These are phyloP conservation scores for Bretschneidera sinensis DNA, from an alignment of 345 rosid species.

Conservation along the genomic window DNA sequence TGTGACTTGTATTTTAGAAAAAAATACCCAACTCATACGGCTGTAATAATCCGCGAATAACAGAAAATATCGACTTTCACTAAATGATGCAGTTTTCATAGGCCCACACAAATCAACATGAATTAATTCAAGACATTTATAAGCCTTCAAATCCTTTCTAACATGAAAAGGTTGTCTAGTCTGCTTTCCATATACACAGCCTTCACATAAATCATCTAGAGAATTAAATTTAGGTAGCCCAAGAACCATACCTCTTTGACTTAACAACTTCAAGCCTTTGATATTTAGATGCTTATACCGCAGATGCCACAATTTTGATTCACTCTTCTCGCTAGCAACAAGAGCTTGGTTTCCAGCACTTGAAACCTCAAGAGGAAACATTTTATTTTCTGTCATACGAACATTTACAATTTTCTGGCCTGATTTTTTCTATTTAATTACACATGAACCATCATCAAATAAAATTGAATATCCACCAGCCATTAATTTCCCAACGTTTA, in stretches of 20 bases:
- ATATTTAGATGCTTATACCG: conserved; percentile 7
- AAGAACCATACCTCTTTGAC: conserved; percentile 1
- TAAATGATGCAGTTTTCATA: too few relatives aligned
- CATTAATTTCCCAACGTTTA: too few relatives aligned
- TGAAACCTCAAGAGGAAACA: conserved; percentile 3
- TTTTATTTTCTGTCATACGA: conserved; percentile 2
- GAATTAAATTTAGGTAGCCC: neutral
- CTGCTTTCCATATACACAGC: neutral
- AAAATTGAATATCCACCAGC: conserved; percentile 1
- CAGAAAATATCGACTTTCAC: too few relatives aligned
- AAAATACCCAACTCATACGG: conserved; percentile 7
- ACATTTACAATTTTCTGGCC: neutral
- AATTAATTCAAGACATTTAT: neutral
- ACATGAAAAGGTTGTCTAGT: neutral
- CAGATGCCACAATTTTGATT: conserved; percentile 1
- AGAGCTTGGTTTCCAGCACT: neutral
- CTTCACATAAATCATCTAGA: conserved; percentile 3
- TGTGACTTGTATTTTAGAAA: neutral
- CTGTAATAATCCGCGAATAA: too few relatives aligned
- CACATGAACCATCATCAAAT: conserved; percentile 5
- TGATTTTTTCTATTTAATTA: too few relatives aligned
- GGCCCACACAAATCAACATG: conserved; percentile 11
- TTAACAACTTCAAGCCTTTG: neutral
- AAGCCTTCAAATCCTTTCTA: conserved; percentile 11
- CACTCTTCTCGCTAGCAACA: neutral